Base-by-base conservation (phyloP, 177 flowering plant genomes). In the Vitis hybrid region DNA sequence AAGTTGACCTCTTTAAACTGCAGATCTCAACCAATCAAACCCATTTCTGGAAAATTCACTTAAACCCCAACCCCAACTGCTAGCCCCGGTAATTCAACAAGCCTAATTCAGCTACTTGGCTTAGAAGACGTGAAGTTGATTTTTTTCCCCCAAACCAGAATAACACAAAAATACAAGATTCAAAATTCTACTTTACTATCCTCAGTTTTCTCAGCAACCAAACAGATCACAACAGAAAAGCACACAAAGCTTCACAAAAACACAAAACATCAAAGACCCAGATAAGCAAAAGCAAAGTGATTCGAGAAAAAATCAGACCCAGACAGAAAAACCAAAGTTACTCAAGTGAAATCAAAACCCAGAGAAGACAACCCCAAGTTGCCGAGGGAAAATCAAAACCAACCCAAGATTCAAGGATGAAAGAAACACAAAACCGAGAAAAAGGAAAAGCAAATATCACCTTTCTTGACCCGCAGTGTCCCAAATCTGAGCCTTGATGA, bases 381-480 rank as follows among this genome's bases (percentile, higher is more conserved):
- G 45, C 45, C 8, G 45, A 34, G 45, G 45, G 8, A 34, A 34
- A 34, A 34, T 34, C 45, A 34, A 34, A 34, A 7, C 45, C 45
- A 34, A 34, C 7, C 8, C 45, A 34, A 5, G 45, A 34, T 34
- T 34, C 45, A 34, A 34, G 8, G 8, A 34, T 34, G 45, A 34
- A 34, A 34, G 8, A 34, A 34, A 34, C 45, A 34, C 45, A 34
- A 34, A 34, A 34, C 45, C 45, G 8, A 34, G 65, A 21, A 13
- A 30, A 11, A 48, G 45, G 64, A 52, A 14, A 61, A 62, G 30
- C 8, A 19, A 55, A 30, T 26, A 54, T 63, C 19, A 81, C 84
- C 86, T 83, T 65, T 81, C 86, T 65, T 83, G 84, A 9, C 84
- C 84, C 39, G 86, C 81, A 51, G 81, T 81, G 77, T 83, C 86